phyloP scores from a whole-genome alignment of 225 moss, liverwort and hornwort species.

The Pleurozium schreberi region DNA sequence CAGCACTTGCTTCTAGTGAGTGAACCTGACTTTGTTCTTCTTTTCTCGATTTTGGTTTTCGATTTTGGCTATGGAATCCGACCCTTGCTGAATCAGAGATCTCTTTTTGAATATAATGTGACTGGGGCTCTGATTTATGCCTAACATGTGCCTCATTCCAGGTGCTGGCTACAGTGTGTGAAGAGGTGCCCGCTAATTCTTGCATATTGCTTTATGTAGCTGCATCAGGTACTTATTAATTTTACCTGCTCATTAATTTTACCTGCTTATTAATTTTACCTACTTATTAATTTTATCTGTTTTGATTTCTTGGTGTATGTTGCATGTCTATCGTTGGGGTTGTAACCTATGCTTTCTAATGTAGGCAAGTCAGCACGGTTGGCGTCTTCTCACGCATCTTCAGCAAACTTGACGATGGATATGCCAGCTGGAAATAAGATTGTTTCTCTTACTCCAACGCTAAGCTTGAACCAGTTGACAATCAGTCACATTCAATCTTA shows the following conservation, averaged over 20 bases:
- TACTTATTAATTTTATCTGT: not conserved
- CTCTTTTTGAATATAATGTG: not conserved
- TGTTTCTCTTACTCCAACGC: constrained; percentile 38
- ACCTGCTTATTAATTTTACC: not conserved
- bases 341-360: constrained; percentile 10
- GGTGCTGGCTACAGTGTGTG: constrained; percentile 84
- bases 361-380: constrained; percentile 73
- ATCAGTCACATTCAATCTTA: constrained; percentile 42
- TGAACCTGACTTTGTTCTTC: not conserved
- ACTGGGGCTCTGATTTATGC: not conserved
- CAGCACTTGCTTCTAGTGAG: constrained; percentile 81
- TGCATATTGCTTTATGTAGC: constrained; percentile 77
- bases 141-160: constrained; percentile 6
- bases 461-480: constrained; percentile 37
- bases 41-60: not conserved
- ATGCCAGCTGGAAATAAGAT: constrained; percentile 33
- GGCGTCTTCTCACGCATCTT: constrained; percentile 45
- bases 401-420: constrained; percentile 34
- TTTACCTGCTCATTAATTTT: not conserved
- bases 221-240: constrained; percentile 49
- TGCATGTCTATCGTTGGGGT: not conserved
- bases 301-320: not conserved
- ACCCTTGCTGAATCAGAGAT: not conserved
- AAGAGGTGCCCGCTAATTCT: constrained; percentile 78
- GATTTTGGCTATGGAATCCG: not conserved